phyloP scores from a whole-genome alignment of 371 early-diverging fungal species.

The Nematocida displodere region DNA sequence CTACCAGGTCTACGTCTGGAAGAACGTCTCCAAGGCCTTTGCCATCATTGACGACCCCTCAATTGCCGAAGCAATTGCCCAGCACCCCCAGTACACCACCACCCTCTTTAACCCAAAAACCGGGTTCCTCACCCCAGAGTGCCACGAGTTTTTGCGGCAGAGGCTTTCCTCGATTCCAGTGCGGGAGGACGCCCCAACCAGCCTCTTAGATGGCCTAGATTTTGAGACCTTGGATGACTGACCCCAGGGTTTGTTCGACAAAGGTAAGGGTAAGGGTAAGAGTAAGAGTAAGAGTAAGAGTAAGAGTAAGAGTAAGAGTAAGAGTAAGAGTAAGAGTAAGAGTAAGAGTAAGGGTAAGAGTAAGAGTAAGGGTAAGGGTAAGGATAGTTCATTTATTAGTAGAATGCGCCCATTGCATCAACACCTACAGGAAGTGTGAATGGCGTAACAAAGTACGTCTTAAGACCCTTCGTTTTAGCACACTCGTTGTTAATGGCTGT shows the following conservation, averaged over 20 bases:
- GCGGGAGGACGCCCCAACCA: neutral
- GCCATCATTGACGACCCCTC: constrained; percentile 51
- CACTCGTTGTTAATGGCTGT: constrained; percentile 32
- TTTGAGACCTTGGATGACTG: constrained; percentile 23
- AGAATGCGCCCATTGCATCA: constrained; percentile 41
- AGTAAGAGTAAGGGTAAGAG: too few relatives aligned
- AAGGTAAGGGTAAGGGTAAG: too few relatives aligned
- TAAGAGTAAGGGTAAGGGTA: too few relatives aligned
- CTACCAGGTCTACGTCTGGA: constrained; percentile 58
- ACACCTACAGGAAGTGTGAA: constrained; percentile 41
- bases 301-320: too few relatives aligned
- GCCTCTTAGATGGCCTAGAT: constrained; percentile 2
- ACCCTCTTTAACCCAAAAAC: constrained; percentile 38
- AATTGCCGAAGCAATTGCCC: constrained; percentile 53
- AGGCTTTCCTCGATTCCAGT: constrained; percentile 19
- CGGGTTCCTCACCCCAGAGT: constrained; percentile 57
- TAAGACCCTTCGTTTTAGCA: constrained; percentile 28
- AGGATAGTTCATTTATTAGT: too few relatives aligned
- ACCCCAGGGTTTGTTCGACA: neutral
- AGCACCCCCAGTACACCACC: constrained; percentile 49
- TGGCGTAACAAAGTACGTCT: constrained; percentile 45
- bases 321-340: too few relatives aligned
- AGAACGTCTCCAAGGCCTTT: constrained; percentile 44
- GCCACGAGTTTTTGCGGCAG: neutral
- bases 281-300: too few relatives aligned